A percentile compares a stretch with the other conserved stretches of the same genome.
These are phyloP conservation scores for Russula earlei DNA, from an alignment of 768 basidiomycete genomes.

Conservation along the genomic window DNA sequence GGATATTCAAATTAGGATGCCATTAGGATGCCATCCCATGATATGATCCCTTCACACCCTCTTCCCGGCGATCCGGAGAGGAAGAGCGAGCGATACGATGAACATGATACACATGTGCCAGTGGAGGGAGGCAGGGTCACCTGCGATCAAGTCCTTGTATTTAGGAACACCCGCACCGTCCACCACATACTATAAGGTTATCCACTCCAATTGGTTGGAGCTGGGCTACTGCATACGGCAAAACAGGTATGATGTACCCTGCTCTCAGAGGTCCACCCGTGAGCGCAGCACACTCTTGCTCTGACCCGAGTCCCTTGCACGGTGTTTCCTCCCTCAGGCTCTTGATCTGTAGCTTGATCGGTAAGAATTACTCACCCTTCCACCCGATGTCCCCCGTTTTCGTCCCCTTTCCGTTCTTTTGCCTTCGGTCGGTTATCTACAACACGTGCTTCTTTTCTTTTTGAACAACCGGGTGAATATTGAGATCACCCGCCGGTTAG, in stretches of 20 bases:
- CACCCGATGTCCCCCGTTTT: background rate
- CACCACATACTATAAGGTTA: background rate
- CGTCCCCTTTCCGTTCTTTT: background rate
- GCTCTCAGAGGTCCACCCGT: too few species aligned
- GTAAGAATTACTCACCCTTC: too few species aligned
- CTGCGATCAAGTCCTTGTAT: too few species aligned
- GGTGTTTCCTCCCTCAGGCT: background rate
- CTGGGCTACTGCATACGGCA: too few species aligned
- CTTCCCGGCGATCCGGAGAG: conserved; percentile 1
- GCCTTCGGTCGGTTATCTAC: background rate
- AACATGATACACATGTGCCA: background rate
- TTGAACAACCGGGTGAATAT: background rate
- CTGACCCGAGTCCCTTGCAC: too few species aligned
- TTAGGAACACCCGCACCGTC: too few species aligned
- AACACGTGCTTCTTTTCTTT: background rate
- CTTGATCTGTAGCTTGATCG: background rate
- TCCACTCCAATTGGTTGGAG: background rate
- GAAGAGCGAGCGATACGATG: background rate
- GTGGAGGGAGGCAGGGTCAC: background rate
- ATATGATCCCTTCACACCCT: conserved; percentile 1
- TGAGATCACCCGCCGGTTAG: too few species aligned
- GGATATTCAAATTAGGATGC: background rate
- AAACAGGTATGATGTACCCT: too few species aligned
- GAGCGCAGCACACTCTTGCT: too few species aligned
- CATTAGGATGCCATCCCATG: background rate